Evolutionary conservation across 192 early-diverging fungal species (phyloP).

Genomic region (Thoreauomyces humboldtii): DNA sequence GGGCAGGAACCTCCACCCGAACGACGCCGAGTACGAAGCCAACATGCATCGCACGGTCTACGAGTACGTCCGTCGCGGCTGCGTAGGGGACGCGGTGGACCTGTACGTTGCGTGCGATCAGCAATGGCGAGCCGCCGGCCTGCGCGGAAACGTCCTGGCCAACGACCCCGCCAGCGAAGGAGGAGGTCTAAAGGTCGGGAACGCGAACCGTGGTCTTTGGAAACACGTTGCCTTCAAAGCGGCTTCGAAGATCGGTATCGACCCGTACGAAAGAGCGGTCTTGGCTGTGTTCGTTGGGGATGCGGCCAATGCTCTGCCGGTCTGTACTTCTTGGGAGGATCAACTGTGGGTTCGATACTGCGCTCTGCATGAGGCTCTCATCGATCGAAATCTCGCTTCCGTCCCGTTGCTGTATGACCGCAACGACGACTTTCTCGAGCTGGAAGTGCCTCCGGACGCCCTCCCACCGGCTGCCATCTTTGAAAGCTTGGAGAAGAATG

Average conservation of each 20-base stretch:
- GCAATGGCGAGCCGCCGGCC: constrained; percentile 76
- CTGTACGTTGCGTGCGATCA: constrained; percentile 72
- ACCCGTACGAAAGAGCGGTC: constrained; percentile 73
- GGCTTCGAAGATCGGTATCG: constrained; percentile 37
- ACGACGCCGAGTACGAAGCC: constrained; percentile 49
- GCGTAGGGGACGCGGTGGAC: constrained; percentile 60
- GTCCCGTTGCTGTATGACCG: constrained; percentile 13
- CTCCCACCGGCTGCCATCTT: constrained; percentile 30
- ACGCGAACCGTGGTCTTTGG: constrained; percentile 66
- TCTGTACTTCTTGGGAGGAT: constrained; percentile 86
- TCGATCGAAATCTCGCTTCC: constrained; percentile 41
- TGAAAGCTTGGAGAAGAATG: constrained; percentile 26
- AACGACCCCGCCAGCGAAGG: constrained; percentile 48
- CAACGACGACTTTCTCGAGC: constrained; percentile 16
- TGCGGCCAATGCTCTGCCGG: constrained; percentile 62
- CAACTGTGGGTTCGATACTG: constrained; percentile 79
- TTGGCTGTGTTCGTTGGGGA: constrained; percentile 76
- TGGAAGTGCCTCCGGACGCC: too few relatives aligned
- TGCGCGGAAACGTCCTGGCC: constrained; percentile 63
- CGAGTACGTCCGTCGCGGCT: constrained; percentile 76
- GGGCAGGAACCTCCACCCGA: constrained; percentile 17
- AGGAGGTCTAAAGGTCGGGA: constrained; percentile 46
- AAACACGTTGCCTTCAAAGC: constrained; percentile 58
- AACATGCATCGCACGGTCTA: constrained; percentile 65
- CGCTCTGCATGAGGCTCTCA: constrained; percentile 61